A percentile compares a stretch with the other conserved stretches of the same genome.
phyloP scores from a whole-genome alignment of 495 filamentous ascomycete genomes.

The Aspergillus baeticus region DNA sequence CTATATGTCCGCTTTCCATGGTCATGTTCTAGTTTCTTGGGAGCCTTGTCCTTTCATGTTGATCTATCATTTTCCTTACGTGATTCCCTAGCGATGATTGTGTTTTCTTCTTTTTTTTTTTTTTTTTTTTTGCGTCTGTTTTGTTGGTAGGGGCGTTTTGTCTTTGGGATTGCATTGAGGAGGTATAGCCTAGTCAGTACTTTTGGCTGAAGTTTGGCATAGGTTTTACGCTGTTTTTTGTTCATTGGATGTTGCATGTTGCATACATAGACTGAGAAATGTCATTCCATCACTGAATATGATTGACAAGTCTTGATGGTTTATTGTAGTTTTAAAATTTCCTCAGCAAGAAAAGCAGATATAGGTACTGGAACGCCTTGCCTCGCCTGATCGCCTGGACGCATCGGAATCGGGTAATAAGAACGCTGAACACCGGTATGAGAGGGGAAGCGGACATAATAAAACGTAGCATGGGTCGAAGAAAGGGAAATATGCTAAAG shows the following conservation, averaged over 20 bases:
- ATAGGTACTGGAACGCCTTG: constrained; percentile 32
- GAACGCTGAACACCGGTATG: constrained; percentile 35
- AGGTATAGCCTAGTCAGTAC: background rate
- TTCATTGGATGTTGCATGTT: constrained; percentile 12
- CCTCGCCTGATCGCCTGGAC: constrained; percentile 29
- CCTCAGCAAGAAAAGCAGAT: background rate
- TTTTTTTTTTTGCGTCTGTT: constrained; percentile 4
- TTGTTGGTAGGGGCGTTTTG: constrained; percentile 2
- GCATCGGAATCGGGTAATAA: constrained; percentile 21
- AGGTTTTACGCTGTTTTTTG: background rate
- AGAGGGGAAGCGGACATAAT: constrained; percentile 7
- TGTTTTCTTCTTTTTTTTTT: background rate
- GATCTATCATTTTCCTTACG: background rate
- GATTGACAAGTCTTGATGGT: background rate
- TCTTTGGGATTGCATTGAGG: constrained; percentile 3
- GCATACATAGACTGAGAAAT: constrained; percentile 17
- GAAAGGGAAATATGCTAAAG: background rate
- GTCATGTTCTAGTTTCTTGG: constrained; percentile 1
- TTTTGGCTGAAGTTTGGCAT: constrained; percentile 1
- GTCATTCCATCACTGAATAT: background rate
- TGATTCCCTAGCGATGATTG: constrained; percentile 15
- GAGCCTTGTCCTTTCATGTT: constrained; percentile 6
- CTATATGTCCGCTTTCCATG: background rate
- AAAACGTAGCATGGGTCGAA: background rate
- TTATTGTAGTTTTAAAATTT: background rate